Percentiles rank a stretch among this genome's conserved stretches.
These are phyloP conservation scores for Pyrrhoderma lamaoense DNA, from an alignment of 1,284 basidiomycete genomes.

Conservation along the genomic window DNA sequence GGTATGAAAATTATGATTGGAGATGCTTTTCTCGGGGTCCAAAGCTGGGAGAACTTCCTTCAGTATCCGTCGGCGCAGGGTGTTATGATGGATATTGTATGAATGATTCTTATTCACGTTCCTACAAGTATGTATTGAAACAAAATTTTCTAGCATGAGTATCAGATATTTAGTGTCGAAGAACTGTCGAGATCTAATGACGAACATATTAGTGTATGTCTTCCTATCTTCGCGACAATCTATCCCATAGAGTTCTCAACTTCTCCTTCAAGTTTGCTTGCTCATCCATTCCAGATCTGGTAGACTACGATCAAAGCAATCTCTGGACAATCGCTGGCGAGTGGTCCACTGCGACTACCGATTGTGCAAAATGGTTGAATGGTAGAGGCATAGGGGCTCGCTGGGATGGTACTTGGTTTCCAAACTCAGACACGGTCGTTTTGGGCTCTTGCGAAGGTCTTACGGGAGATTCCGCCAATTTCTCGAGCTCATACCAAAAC, in stretches of 20 bases:
- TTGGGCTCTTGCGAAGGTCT: conserved; percentile 54
- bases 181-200: conserved; percentile 49
- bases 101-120: too few species aligned
- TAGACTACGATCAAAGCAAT: conserved; percentile 39
- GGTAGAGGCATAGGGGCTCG: conserved; percentile 64
- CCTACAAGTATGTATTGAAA: neutral
- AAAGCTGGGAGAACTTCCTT: conserved; percentile 61
- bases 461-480: conserved; percentile 52
- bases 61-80: conserved; percentile 42
- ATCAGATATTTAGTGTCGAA: conserved; percentile 67
- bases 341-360: conserved; percentile 75
- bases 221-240: neutral
- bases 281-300: conserved; percentile 31
- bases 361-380: conserved; percentile 75
- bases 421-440: conserved; percentile 28
- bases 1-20: conserved; percentile 59
- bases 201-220: conserved; percentile 45
- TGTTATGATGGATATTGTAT: conserved; percentile 57
- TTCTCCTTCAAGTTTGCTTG: conserved; percentile 36
- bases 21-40: conserved; percentile 63
- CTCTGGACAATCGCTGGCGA: conserved; percentile 65
- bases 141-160: conserved; percentile 48
- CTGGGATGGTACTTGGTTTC: conserved; percentile 52
- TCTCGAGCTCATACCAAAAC: conserved; percentile 54
- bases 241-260: neutral